Base-by-base conservation (phyloP, 371 early-diverging fungal species). In the Sporodiniella umbellata region DNA sequence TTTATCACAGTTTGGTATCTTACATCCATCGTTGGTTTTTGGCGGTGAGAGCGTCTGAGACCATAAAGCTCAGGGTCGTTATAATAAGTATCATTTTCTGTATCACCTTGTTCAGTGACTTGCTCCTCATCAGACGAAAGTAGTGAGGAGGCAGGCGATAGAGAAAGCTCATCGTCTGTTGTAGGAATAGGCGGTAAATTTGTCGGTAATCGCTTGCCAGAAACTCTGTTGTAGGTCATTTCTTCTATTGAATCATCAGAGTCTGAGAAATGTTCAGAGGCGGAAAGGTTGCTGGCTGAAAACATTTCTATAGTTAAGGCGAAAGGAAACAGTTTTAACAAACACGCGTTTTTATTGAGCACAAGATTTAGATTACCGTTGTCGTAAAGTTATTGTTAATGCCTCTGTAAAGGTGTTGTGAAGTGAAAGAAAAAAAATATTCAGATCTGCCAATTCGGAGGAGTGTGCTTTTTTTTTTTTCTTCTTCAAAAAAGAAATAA, bases 61-160 rank as follows among this genome's bases (percentile, higher is more conserved):
- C 62, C 56, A 30, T 62, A 62, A 8, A 62, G 48, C 8, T 62
- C 62, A 39, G 62, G 62, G 45, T 62, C 62, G n/a, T 26, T 43
- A 15, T 43, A 43, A 25, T 43, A 26, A 14, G 24, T 12, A 43
- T 43, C 26, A 25, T 23, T 23, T 28, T 47, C 39, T 15, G 31
- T 33, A 25, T 33, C 33, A 39, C 48, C 42, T 12, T 40, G 40
- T 12, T 40, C 40, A 40, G 40, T 40, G 40, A 40, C 40, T 40
- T 40, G 40, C 12, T 40, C 40, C 21, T 40, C 40, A 40, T 40
- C 40, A 40, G 40, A 40, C 8, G 40, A 40, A 7, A 40, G 21
- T 7, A 21, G 7, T 8, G 40, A 40, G 21, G 40, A 40, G 5
- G 15, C 40, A 19, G 40, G 40, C 10, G 40, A 40, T 10, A 40